Percentiles rank a stretch among this genome's conserved stretches.
These are phyloP conservation scores for Neoascochyta sp. DNA, from an alignment of 2,329 filamentous ascomycete genomes.

Conservation along the genomic window DNA sequence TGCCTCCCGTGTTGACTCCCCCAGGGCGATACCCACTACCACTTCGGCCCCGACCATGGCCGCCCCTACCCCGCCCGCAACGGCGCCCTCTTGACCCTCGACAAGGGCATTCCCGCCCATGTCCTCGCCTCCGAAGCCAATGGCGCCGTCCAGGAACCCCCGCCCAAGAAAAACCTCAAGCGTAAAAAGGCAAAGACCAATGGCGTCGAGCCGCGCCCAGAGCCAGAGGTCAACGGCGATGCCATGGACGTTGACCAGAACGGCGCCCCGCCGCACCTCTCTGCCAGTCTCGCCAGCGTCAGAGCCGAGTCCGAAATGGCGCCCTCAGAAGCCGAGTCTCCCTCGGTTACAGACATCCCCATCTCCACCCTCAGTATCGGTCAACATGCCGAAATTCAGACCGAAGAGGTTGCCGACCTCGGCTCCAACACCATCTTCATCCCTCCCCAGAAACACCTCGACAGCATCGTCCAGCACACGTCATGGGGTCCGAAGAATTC, in stretches of 20 bases:
- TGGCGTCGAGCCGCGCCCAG: conserved; percentile 29
- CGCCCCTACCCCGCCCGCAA: conserved; percentile 38
- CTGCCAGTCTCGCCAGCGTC: conserved; percentile 27
- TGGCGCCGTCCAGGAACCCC: conserved; percentile 29
- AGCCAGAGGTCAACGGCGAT: conserved; percentile 43
- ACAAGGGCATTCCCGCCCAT: conserved; percentile 36
- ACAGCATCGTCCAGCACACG: conserved; percentile 30
- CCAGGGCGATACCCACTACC: conserved; percentile 33
- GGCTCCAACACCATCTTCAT: conserved; percentile 29
- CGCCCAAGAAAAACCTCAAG: conserved; percentile 33
- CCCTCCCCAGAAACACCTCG: conserved; percentile 19
- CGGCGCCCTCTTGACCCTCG: conserved; percentile 34
- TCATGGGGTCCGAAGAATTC: conserved; percentile 34
- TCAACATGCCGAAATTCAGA: conserved; percentile 36
- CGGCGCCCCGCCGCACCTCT: conserved; percentile 22
- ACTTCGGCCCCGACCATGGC: conserved; percentile 40
- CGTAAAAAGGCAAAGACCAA: conserved; percentile 35
- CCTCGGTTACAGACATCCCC: conserved; percentile 37
- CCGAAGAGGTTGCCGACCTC: conserved; percentile 35
- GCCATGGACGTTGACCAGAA: conserved; percentile 47
- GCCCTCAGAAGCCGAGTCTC: conserved; percentile 38
- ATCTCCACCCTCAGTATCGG: conserved; percentile 41
- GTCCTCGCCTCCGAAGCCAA: conserved; percentile 32
- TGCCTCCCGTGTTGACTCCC: conserved; percentile 19
- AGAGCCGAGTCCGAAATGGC: conserved; percentile 36